Evolutionary conservation across 306 rosid species (phyloP).

Genomic region (Fragaria nilgerrensis): DNA sequence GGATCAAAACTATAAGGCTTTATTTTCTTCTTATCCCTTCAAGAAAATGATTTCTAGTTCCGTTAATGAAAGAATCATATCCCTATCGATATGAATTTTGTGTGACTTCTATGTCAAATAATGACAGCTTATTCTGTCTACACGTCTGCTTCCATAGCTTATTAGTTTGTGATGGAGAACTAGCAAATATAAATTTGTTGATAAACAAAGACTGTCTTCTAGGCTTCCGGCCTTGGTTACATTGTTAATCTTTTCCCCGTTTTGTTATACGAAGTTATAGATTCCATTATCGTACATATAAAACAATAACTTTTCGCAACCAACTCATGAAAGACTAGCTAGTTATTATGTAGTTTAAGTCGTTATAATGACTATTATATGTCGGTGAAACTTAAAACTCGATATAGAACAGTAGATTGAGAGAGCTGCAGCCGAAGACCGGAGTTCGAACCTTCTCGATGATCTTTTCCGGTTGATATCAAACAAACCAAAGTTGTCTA

Average conservation of each 20-base stretch:
- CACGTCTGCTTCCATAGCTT: neutral
- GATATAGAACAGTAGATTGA: neutral
- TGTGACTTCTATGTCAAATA: neutral
- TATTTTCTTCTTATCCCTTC: slow-evolving; percentile 15
- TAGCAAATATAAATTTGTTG: neutral
- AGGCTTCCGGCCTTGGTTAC: neutral
- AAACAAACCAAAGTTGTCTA: neutral
- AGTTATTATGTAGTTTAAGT: too few species aligned
- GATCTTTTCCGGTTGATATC: neutral
- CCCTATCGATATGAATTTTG: neutral
- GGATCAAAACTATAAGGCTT: slow-evolving; percentile 4
- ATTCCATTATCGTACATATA: too few species aligned
- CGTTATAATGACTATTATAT: too few species aligned
- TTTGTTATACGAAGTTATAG: too few species aligned
- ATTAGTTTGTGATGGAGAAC: neutral
- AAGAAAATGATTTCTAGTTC: neutral
- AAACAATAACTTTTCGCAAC: too few species aligned
- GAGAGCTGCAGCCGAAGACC: neutral
- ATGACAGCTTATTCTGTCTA: slow-evolving; percentile 8
- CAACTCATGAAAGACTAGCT: too few species aligned
- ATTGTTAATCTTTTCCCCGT: neutral
- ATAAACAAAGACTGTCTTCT: neutral
- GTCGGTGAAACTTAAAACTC: neutral
- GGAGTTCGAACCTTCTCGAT: neutral
- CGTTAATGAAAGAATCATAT: neutral